Percentiles rank a stretch among this genome's conserved stretches.
Evolutionary conservation across 768 basidiomycete species (phyloP).

Genomic region (Leccinum truebloodii): DNA sequence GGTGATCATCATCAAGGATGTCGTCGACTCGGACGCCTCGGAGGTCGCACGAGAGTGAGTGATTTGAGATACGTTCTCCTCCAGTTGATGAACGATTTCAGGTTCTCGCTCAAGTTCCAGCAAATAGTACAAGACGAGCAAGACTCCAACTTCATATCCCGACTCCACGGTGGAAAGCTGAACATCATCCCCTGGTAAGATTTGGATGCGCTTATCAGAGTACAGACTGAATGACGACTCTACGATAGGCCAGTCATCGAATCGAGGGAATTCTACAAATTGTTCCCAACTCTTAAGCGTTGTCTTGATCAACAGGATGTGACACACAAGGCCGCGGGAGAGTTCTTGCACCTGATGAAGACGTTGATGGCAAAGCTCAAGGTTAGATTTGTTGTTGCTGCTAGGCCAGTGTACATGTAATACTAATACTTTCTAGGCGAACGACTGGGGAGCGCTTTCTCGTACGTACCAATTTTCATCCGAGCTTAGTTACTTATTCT

Average conservation of each 20-base stretch:
- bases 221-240: background rate
- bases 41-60: constrained; percentile 61
- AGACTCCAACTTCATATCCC: constrained; percentile 60
- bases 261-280: constrained; percentile 54
- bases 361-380: constrained; percentile 68
- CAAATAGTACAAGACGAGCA: constrained; percentile 62
- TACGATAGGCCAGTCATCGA: constrained; percentile 53
- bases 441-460: constrained; percentile 63
- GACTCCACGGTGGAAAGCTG: constrained; percentile 53
- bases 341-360: constrained; percentile 58
- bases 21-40: constrained; percentile 57
- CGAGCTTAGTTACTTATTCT: background rate
- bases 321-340: constrained; percentile 51
- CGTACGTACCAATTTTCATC: constrained; percentile 34
- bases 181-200: constrained; percentile 57
- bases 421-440: constrained; percentile 40
- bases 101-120: constrained; percentile 58
- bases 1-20: constrained; percentile 69
- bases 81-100: constrained; percentile 17
- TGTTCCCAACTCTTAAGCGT: constrained; percentile 48
- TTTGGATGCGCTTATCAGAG: background rate
- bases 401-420: background rate
- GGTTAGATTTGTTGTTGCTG: constrained; percentile 30
- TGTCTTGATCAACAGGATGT: constrained; percentile 47
- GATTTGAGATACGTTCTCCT: background rate